Base-by-base conservation (phyloP, 1,139 yeast genomes). In the Sugiyamaella castrensis region DNA sequence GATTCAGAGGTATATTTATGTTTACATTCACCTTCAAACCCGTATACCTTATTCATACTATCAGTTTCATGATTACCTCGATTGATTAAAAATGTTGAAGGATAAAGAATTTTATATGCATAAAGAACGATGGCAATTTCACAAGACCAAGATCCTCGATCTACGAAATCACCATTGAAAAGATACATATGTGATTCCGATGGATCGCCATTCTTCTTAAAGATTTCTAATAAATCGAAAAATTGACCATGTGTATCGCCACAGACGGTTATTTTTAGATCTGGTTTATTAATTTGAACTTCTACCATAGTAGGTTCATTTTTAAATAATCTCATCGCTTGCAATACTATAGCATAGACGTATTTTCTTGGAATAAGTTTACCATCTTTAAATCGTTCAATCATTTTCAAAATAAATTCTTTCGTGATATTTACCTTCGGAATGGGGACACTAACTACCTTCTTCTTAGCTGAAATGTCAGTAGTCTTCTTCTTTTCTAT, bases 201-300 rank as follows among this genome's bases (percentile, higher is more conserved):
- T 2, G 83, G 79, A 19, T 81, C 84, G 7, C 98, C 98, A 62
- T 82, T 89, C 41, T 67, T 74, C 39, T 76, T 67, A 67, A 92
- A 92, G 47, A 92, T 76, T 65, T 91, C 85, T 62, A 91, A 71
- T 44, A 92, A 81, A 65, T 92, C 98, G 63, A 79, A 92, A 64
- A 86, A 89, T 67, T 92, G 98, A 34, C 99, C 99, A 65, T 92
- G 99, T 0, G 98, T 92, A 65, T 92, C 99, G 56, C 99, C 99
- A 57, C 95, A 94, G 9, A 92, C 86, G 0, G 98, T 88, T 41
- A 94, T 73, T 16, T 57, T 55, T 12, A 65, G 67, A 16, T 64
- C 62, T 33, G 69, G 68, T 24, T 70, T 61, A 2, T 74, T 72
- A 38, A 82, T 71, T 6, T 74, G 70, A 26, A 89, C 65, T 61